Conservation (phyloP, 306 rosid species). For the Prunus dulcis region DNA sequence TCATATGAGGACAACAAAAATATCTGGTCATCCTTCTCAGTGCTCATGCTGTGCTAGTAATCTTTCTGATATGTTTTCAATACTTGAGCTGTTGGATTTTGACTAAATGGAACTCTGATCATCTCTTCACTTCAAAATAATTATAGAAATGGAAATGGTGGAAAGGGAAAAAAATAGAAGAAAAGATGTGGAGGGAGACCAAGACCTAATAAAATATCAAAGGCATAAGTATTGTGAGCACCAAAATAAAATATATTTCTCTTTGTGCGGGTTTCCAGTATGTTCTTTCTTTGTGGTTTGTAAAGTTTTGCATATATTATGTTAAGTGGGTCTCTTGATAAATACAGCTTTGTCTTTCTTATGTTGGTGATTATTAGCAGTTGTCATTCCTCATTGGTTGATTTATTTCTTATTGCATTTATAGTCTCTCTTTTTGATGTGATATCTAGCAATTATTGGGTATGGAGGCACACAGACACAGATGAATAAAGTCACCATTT, state of each 20-base stretch:
- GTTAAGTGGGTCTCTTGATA: neutral
- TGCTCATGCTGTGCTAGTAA: neutral
- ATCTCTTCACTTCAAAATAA: too few species aligned
- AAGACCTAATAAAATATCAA: neutral
- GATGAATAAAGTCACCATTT: neutral
- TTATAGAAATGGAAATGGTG: neutral
- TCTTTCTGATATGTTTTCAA: neutral
- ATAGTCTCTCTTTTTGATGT: neutral
- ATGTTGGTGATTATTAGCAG: neutral
- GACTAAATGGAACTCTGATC: neutral
- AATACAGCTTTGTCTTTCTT: neutral
- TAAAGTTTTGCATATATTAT: neutral
- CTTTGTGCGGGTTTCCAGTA: neutral
- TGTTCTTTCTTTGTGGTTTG: constrained; percentile 17
- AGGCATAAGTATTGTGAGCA: neutral
- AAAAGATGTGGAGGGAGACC: neutral
- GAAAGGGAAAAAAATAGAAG: neutral
- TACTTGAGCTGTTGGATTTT: neutral
- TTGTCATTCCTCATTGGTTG: neutral
- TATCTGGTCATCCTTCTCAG: neutral
- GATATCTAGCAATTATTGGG: neutral
- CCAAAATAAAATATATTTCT: constrained; percentile 5
- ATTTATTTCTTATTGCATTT: neutral
- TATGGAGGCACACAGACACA: too few species aligned
- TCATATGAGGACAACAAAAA: neutral